Conservation (phyloP, 139 green algal genomes). For the Micractinium conductrix region DNA sequence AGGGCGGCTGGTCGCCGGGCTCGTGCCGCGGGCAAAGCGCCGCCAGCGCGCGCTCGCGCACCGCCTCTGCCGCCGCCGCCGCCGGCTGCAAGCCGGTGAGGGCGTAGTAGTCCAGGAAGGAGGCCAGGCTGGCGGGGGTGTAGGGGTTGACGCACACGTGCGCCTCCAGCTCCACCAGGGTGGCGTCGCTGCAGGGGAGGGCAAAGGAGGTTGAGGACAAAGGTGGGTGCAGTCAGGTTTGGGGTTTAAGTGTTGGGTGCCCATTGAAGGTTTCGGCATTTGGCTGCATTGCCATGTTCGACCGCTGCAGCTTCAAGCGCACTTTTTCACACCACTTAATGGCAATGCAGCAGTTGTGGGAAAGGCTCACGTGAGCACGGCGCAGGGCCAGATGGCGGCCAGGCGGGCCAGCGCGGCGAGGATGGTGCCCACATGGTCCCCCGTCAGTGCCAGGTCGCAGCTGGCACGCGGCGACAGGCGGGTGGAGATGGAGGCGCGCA, state of each 20-base stretch:
- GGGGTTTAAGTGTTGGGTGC: no score
- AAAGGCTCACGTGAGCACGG: constrained; percentile 10
- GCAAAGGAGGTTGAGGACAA: neutral
- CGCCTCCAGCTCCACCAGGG: neutral
- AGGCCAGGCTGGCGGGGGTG: neutral
- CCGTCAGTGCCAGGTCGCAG: constrained; percentile 6
- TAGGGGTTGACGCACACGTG: neutral
- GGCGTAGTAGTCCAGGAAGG: neutral
- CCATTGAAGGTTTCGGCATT: no score
- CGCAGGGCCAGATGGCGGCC: neutral
- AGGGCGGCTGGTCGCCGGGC: neutral
- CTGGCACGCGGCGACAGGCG: neutral
- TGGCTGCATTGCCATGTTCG: no score
- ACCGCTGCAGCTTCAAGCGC: no score
- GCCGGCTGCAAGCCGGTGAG: neutral
- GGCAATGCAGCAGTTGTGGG: no score
- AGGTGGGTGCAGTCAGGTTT: neutral
- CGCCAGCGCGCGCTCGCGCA: neutral
- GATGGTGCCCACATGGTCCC: neutral
- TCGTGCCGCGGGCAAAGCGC: neutral
- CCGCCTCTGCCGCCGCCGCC: neutral
- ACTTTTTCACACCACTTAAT: no score
- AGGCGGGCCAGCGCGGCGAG: constrained; percentile 1
- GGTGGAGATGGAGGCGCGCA: neutral
- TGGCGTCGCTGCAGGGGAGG: neutral